Base-by-base conservation (phyloP, 176 grass and related monocot genomes). In the Aegilops tauschii region DNA sequence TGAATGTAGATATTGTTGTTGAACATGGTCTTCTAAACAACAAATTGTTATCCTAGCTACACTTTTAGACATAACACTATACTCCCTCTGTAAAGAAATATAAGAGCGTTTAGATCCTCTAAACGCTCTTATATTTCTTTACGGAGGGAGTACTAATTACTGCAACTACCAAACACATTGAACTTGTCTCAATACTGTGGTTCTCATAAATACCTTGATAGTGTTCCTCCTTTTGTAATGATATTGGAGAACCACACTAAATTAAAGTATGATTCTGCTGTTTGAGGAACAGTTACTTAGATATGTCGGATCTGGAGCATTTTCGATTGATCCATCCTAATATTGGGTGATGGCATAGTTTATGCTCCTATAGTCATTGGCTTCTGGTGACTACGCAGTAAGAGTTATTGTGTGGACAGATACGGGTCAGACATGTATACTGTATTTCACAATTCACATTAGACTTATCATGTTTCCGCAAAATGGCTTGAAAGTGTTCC, bases 371-470 rank as follows among this genome's bases (percentile, higher is more conserved):
- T 37, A 91, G 76, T 27, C 1, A n/a, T 84, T 87, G 89, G 36
- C 76, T 91, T 91, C 81, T 91, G 85, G 76, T 91, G 85, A 84
- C 89, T 91, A 84, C 62, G 69, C 89, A 88, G 62, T 84, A 91
- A 37, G 69, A 88, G 85, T 88, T 88, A 88, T 84, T 91, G 85
- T 84, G 89, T 91, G 89, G 89, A 91, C 89, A 91, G 81, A 88
- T 91, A 87, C 85, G 85, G 85, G 89, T 84, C 89, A 81, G 80
- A 91, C 69, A 91, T 76, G 39, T 40, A 40, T 68, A 66, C 25
- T 37, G 58, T 59, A 61, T 89, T 13, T 56, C 44, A 52, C 8
- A 76, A 4, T 90, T 68, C 35, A 35, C 56, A 65, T 34, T 78
- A 58, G 54, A 73, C 10, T 44, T 58, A 21, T 12, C 71, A 30